Conservation (phyloP, 208 protist genomes). For the Vickermania spadyakhi region DNA sequence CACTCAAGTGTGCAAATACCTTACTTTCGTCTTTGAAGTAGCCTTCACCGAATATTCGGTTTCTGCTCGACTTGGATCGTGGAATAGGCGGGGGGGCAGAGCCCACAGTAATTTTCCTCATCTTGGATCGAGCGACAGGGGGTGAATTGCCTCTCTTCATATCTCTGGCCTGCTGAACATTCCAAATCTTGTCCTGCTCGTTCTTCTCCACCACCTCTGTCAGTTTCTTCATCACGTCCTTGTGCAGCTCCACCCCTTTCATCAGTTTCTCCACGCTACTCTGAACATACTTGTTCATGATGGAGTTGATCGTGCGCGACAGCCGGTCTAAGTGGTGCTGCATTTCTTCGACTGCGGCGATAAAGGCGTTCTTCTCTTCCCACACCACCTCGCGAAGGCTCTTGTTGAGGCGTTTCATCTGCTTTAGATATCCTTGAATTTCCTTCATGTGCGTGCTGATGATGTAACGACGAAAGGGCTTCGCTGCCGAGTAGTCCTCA, state of each 20-base stretch:
- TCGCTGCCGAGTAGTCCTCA: slow-evolving; percentile 77
- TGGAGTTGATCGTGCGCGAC: slow-evolving; percentile 28
- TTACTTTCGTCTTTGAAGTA: slow-evolving; percentile 51
- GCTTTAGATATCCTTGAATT: slow-evolving; percentile 42
- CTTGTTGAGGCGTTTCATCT: slow-evolving; percentile 59
- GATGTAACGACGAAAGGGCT: slow-evolving; percentile 75
- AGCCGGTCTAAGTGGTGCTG: slow-evolving; percentile 29
- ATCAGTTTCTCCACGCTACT: slow-evolving; percentile 61
- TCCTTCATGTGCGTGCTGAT: slow-evolving; percentile 38
- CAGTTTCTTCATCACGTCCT: slow-evolving; percentile 59
- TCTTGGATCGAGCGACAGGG: neutral
- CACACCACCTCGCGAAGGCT: slow-evolving; percentile 62
- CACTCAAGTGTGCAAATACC: slow-evolving; percentile 25
- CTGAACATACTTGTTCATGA: slow-evolving; percentile 63
- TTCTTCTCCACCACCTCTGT: slow-evolving; percentile 63
- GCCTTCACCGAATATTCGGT: slow-evolving; percentile 20
- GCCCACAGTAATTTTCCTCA: neutral
- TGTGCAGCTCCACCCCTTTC: slow-evolving; percentile 54
- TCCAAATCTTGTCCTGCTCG: slow-evolving; percentile 62
- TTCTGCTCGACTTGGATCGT: neutral
- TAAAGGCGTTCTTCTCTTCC: slow-evolving; percentile 57
- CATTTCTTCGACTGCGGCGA: slow-evolving; percentile 53
- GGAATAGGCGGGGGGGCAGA: slow-evolving; percentile 13
- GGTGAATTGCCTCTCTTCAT: neutral
- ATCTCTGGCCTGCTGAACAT: neutral